These are phyloP conservation scores for Blastobotrys serpentis DNA, from an alignment of 1,139 yeast genomes.

Conservation along the genomic window DNA sequence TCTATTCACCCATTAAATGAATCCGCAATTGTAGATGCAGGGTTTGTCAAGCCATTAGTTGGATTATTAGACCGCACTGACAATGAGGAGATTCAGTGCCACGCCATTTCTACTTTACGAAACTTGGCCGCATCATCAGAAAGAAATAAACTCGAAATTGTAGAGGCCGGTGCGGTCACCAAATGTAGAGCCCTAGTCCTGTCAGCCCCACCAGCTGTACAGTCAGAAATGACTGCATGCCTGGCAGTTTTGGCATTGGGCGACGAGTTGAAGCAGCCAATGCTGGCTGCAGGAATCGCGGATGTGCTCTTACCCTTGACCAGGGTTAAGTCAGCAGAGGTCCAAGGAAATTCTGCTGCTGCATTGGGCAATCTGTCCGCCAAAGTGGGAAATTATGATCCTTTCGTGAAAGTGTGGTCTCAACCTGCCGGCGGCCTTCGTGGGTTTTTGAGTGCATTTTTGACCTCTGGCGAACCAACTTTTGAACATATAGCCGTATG, in stretches of 20 bases:
- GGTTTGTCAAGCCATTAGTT: slow-evolving; percentile 87
- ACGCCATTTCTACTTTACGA: slow-evolving; percentile 92
- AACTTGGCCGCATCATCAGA: slow-evolving; percentile 95
- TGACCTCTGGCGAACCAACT: slow-evolving; percentile 86
- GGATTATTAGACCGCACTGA: slow-evolving; percentile 79
- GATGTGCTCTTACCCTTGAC: slow-evolving; percentile 92
- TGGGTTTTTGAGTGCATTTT: slow-evolving; percentile 77
- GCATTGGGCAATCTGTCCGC: slow-evolving; percentile 95
- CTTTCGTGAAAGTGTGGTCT: slow-evolving; percentile 77
- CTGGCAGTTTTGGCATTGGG: slow-evolving; percentile 95
- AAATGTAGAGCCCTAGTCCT: slow-evolving; percentile 88
- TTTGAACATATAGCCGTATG: slow-evolving; percentile 97
- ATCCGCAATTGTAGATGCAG: slow-evolving; percentile 92
- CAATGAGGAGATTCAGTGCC: slow-evolving; percentile 96
- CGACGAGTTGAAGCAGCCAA: slow-evolving; percentile 85
- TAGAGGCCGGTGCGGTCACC: slow-evolving; percentile 94
- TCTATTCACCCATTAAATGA: slow-evolving; percentile 96
- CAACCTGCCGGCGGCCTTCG: slow-evolving; percentile 81
- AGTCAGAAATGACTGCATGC: slow-evolving; percentile 95
- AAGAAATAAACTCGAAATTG: slow-evolving; percentile 84
- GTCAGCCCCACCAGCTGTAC: slow-evolving; percentile 82
- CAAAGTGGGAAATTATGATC: slow-evolving; percentile 77
- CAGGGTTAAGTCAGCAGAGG: slow-evolving; percentile 84
- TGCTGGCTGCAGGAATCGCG: slow-evolving; percentile 80
- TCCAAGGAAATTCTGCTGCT: slow-evolving; percentile 97